Evolutionary conservation across 2,329 filamentous ascomycete genomes (phyloP).

Genomic region (Monosporascus sp.): DNA sequence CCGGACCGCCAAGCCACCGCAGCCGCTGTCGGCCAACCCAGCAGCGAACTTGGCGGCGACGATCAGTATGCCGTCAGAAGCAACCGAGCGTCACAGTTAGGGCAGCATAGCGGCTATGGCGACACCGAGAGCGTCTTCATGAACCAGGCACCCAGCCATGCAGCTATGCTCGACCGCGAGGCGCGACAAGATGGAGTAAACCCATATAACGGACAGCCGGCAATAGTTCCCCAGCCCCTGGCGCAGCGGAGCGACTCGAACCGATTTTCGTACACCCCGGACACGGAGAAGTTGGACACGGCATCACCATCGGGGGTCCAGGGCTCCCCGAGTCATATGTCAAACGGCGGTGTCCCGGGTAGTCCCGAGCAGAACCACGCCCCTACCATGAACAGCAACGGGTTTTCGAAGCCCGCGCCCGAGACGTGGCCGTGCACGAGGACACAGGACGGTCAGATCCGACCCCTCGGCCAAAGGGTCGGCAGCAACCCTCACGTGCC

Average conservation of each 20-base stretch:
- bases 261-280: conserved; percentile 12
- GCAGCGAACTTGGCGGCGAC: conserved; percentile 29
- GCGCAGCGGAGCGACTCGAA: conserved; percentile 8
- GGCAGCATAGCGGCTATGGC: conserved; percentile 35
- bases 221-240: conserved; percentile 10
- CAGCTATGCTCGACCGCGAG: conserved; percentile 43
- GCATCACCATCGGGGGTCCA: conserved; percentile 15
- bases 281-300: conserved; percentile 12
- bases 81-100: conserved; percentile 14
- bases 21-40: conserved; percentile 50
- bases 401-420: conserved; percentile 11
- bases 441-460: conserved; percentile 12
- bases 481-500: conserved; percentile 24
- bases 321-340: conserved; percentile 10
- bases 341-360: conserved; percentile 1
- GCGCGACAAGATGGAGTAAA: conserved; percentile 52
- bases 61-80: conserved; percentile 22
- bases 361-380: conserved; percentile 9
- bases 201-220: conserved; percentile 47
- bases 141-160: conserved; percentile 45
- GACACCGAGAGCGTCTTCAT: conserved; percentile 39
- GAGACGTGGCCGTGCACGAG: conserved; percentile 3
- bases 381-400: conserved; percentile 6
- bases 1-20: conserved; percentile 54
- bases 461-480: conserved; percentile 13